Percentiles rank a stretch among this genome's conserved stretches.
Conservation (phyloP, 176 grass and related monocot genomes). For the Microstegium vimineum region DNA sequence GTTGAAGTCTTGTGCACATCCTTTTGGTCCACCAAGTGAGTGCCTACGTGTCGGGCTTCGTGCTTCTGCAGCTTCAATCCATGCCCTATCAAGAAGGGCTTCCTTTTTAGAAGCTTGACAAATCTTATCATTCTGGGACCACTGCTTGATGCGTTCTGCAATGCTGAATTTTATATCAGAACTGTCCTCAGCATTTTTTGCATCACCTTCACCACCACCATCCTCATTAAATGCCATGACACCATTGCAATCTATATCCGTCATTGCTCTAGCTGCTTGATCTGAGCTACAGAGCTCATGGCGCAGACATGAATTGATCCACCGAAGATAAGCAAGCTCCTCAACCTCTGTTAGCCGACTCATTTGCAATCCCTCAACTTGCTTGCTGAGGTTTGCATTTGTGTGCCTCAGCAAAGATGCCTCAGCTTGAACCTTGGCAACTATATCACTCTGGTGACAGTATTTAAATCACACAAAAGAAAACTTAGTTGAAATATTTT, state of each 20-base stretch:
- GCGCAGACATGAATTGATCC: constrained; percentile 96
- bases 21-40: constrained; percentile 77
- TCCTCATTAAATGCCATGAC: constrained; percentile 29
- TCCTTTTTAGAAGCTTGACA: constrained; percentile 47
- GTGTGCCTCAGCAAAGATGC: constrained; percentile 77
- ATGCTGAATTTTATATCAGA: constrained; percentile 42
- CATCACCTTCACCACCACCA: constrained; percentile 23
- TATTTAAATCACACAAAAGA: neutral
- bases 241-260: constrained; percentile 36
- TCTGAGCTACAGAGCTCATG: constrained; percentile 87
- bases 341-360: constrained; percentile 93
- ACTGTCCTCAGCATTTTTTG: constrained; percentile 19
- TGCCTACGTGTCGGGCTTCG: constrained; percentile 70
- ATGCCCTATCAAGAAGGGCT: constrained; percentile 66
- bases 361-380: constrained; percentile 98
- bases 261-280: constrained; percentile 50
- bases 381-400: constrained; percentile 89
- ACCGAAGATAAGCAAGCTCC: constrained; percentile 97
- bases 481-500: constrained; percentile 20
- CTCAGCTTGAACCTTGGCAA: constrained; percentile 95
- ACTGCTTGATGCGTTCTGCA: constrained; percentile 55
- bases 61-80: constrained; percentile 60
- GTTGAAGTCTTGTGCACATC: constrained; percentile 50
- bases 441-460: constrained; percentile 69
- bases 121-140: constrained; percentile 58